Percentiles rank a stretch among this genome's conserved stretches.
phyloP scores from a whole-genome alignment of 352 stramenopile genomes.

The Pythium utonaiense region DNA sequence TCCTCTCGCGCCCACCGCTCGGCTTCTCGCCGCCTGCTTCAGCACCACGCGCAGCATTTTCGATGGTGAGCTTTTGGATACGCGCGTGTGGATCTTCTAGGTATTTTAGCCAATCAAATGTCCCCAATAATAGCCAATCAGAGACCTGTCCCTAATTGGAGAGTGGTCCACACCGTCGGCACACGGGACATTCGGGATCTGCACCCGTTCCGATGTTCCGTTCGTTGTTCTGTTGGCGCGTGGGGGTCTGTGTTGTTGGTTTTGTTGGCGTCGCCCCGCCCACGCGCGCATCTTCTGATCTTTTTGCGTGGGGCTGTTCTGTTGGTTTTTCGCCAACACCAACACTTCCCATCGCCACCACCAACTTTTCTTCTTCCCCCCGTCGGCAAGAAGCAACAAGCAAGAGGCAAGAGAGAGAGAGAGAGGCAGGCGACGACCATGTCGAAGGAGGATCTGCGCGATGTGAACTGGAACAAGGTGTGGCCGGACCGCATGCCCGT shows the following conservation, averaged over 20 bases:
- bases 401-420: slow-evolving; percentile 7
- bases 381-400: neutral
- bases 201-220: slow-evolving; percentile 13
- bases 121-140: neutral
- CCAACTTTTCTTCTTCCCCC: slow-evolving; percentile 7
- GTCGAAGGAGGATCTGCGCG: slow-evolving; percentile 78
- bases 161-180: neutral
- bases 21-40: neutral
- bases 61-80: neutral
- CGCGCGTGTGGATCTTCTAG: neutral
- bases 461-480: slow-evolving; percentile 89
- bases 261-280: slow-evolving; percentile 9
- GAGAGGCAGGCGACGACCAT: slow-evolving; percentile 29
- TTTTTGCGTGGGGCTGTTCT: slow-evolving; percentile 12
- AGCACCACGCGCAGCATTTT: slow-evolving; percentile 2
- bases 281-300: slow-evolving; percentile 1
- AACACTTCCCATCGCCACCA: slow-evolving; percentile 1
- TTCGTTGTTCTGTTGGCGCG: slow-evolving; percentile 5
- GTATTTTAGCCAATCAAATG: slow-evolving; percentile 8
- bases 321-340: slow-evolving; percentile 7
- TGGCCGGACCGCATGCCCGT: slow-evolving; percentile 87
- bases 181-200: slow-evolving; percentile 19
- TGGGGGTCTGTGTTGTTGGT: neutral
- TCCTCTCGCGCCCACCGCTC: neutral
- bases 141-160: neutral